Conservation (phyloP, 306 rosid genomes). For the Herpetospermum pedunculosum region DNA sequence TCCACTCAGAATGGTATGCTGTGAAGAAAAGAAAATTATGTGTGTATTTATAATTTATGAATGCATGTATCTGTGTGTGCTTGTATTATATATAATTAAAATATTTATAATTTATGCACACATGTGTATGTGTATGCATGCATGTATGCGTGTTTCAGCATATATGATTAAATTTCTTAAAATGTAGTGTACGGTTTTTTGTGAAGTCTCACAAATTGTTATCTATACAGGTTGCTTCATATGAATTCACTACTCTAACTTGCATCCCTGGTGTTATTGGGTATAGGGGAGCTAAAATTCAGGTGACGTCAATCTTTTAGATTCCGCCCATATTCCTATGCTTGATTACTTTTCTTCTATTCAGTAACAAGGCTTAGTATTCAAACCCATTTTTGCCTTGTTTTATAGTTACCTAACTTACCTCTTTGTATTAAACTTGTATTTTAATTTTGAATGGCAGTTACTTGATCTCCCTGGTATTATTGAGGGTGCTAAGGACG, state of each 20-base stretch:
- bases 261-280: conserved; percentile 94
- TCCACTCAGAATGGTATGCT: too few relatives aligned
- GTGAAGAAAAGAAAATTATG: too few relatives aligned
- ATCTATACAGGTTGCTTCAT: conserved; percentile 80
- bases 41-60: too few relatives aligned
- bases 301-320: conserved; percentile 31
- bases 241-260: conserved; percentile 92
- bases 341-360: background rate
- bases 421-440: background rate
- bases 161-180: background rate
- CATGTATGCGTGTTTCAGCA: background rate
- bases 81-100: background rate
- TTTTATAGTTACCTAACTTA: background rate
- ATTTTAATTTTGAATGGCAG: conserved; percentile 40
- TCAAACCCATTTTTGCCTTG: background rate
- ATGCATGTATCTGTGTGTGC: background rate
- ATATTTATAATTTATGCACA: background rate
- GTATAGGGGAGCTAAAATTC: conserved; percentile 92
- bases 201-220: background rate
- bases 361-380: background rate
- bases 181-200: background rate
- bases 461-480: conserved; percentile 97
- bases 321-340: background rate
- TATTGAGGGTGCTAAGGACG: conserved; percentile 97
- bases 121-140: background rate